Percentiles rank a stretch among this genome's conserved stretches.
Conservation (phyloP, 495 filamentous ascomycete genomes). For the Talaromyces liani region DNA sequence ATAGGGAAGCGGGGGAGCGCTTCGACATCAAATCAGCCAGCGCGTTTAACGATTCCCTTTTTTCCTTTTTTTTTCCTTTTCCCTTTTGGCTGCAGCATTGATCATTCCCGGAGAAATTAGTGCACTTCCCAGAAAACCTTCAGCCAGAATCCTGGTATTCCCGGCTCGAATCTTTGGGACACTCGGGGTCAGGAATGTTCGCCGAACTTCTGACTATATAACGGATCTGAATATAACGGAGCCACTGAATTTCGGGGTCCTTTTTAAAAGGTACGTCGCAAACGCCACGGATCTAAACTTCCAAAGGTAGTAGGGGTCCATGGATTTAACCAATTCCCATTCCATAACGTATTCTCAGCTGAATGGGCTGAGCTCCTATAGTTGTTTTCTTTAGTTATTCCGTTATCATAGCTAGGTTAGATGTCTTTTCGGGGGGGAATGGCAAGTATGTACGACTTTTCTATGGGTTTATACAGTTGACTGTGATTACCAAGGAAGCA, state of each 20-base stretch:
- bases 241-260: too few relatives aligned
- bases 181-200: neutral
- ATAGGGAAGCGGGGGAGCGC: neutral
- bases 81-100: neutral
- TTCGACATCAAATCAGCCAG: neutral
- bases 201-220: neutral
- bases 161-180: neutral
- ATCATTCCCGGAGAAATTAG: neutral
- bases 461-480: too few relatives aligned
- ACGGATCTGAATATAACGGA: too few relatives aligned
- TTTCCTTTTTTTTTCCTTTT: neutral
- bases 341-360: too few relatives aligned
- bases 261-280: too few relatives aligned
- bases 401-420: too few relatives aligned
- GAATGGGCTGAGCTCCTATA: too few relatives aligned
- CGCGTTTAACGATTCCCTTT: neutral
- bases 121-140: neutral
- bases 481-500: too few relatives aligned
- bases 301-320: too few relatives aligned
- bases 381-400: too few relatives aligned
- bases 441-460: neutral
- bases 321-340: too few relatives aligned
- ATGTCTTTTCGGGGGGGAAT: neutral
- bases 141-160: neutral
- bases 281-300: too few relatives aligned